phyloP scores from a whole-genome alignment of 768 basidiomycete species.

The Russula compacta region DNA sequence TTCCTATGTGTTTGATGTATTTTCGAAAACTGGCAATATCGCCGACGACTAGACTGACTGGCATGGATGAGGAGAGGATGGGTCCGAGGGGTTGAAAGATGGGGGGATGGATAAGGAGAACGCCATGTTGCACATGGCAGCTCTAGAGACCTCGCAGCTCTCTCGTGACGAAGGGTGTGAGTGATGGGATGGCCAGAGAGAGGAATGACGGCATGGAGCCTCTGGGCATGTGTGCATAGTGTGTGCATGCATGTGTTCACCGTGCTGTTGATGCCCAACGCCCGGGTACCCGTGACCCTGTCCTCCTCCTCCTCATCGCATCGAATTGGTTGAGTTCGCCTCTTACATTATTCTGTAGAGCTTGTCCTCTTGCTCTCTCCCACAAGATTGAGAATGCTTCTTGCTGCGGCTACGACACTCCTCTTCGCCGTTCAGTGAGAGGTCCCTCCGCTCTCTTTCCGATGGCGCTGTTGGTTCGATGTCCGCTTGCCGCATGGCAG shows the following conservation, averaged over 20 bases:
- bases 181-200: neutral
- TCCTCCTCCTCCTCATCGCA: neutral
- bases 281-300: neutral
- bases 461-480: neutral
- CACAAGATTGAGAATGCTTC: neutral
- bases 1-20: conserved; percentile 14
- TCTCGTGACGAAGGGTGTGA: neutral
- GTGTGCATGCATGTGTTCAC: neutral
- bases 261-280: neutral
- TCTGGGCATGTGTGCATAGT: neutral
- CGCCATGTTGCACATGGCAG: neutral
- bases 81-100: neutral
- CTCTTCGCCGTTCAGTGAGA: neutral
- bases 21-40: conserved; percentile 14
- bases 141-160: neutral
- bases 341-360: neutral
- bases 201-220: neutral
- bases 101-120: conserved; percentile 7
- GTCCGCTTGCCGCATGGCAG: conserved; percentile 12
- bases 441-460: neutral
- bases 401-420: neutral
- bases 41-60: conserved; percentile 6
- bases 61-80: neutral
- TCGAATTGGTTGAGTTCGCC: neutral
- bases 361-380: neutral